Base-by-base conservation (phyloP, 1,284 basidiomycete species). In the Puccinia triticina region DNA sequence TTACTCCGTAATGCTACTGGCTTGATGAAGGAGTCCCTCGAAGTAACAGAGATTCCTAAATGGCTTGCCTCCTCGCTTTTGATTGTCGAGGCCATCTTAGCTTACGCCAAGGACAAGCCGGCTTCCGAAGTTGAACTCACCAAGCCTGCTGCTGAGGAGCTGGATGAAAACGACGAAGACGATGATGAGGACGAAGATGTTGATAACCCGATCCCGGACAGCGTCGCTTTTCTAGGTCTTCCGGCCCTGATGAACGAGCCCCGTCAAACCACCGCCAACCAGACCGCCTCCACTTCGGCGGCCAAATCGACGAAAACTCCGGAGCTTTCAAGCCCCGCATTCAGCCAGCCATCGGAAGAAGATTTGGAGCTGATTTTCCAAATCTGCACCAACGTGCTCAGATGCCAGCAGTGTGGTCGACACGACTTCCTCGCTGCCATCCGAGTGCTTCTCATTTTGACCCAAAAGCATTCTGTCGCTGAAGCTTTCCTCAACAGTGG, bases 31-130 rank as follows among this genome's bases (percentile, higher is more conserved):
- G 84, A 83, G 26, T 79, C 76, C 37, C 83, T 85, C 10, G 81
- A 82, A 29, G 46, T 74, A 4, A 18, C 43, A 11, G 77, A 84
- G 2, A 86, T 87, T 43, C 94, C 94, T 1, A 91, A 91, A 85
- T 98, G 96, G 96, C 89, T 96, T 1, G 91, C 94, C 1, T 90
- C 92, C 7, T 91, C 93, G 85, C 88, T 96, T 23, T 90, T 96
- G 21, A 92, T 95, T 48, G 91, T 91, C 12, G 94, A 97, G 86
- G 91, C 93, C 14, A 88, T 97, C 61, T 89, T 97, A 46, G 92
- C 48, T 88, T 93, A 55, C 91, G 92, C 0, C 92, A 94, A 79
- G 92, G 92, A 75, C 91, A 93, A 80, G 88, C 90, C 46, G 85
- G 89, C 2, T 90, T 93, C 83, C 87, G 89, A 21, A 84, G 74